Base-by-base conservation (phyloP, 163 green algal genomes). In the Volvox carteri region DNA sequence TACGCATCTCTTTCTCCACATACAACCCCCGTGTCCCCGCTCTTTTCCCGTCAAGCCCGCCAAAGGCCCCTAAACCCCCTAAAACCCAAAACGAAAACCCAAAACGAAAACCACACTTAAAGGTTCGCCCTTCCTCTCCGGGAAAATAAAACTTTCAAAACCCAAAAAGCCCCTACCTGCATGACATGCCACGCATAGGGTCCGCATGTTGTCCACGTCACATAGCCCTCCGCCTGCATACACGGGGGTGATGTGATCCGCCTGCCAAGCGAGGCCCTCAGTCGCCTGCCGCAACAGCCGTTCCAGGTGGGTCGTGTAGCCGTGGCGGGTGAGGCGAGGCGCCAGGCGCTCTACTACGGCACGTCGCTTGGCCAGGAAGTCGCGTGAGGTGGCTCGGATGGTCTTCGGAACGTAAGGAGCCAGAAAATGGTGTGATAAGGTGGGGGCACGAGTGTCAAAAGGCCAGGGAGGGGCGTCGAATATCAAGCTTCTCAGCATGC, bases 101-200 rank as follows among this genome's bases (percentile, higher is more conserved):
- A 16, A 12, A 19, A 35, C n/a, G n/a, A n/a, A n/a, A n/a, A n/a
- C n/a, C n/a, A n/a, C n/a, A n/a, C n/a, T n/a, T n/a, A n/a, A n/a
- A n/a, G n/a, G n/a, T n/a, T n/a, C n/a, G n/a, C n/a, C n/a, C n/a
- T n/a, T n/a, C n/a, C n/a, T n/a, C n/a, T n/a, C n/a, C n/a, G n/a
- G n/a, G n/a, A n/a, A n/a, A n/a, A n/a, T n/a, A n/a, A n/a, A n/a
- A n/a, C n/a, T n/a, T n/a, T n/a, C n/a, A n/a, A n/a, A n/a, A n/a
- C n/a, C n/a, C n/a, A n/a, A n/a, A n/a, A n/a, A n/a, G n/a, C n/a
- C n/a, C 46, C 78, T 62, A 92, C 91, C 91, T 9, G 86, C 85
- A 67, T 99, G 98, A 93, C 98, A 99, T 2, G 92, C 84, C 44
- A 96, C 93, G 90, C 98, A 99, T 87, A 99, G 93, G 6, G 98